Evolutionary conservation across 2,329 filamentous ascomycete species (phyloP).

Genomic region (Rhinocladiella similis): DNA sequence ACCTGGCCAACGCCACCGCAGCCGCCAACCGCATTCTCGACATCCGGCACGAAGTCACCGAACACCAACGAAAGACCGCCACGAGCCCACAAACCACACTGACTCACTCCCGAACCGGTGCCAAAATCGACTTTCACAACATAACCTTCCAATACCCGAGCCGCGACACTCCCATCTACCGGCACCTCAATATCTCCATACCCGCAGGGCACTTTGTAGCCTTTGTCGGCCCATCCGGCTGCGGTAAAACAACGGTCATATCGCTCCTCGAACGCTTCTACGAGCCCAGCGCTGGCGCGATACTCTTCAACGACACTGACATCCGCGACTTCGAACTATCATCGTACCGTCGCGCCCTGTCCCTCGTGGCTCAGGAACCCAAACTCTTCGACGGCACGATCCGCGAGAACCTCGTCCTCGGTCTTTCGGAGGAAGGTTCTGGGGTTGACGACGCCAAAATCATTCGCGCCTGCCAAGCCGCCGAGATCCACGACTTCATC

Average conservation of each 20-base stretch:
- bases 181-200: conserved; percentile 36
- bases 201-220: conserved; percentile 45
- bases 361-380: conserved; percentile 46
- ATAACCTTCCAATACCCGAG: conserved; percentile 41
- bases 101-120: conserved; percentile 24
- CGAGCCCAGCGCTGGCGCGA: conserved; percentile 40
- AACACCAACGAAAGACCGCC: neutral
- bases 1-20: conserved; percentile 40
- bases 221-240: conserved; percentile 51
- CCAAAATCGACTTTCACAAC: conserved; percentile 35
- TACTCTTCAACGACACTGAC: conserved; percentile 38
- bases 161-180: conserved; percentile 34
- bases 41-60: conserved; percentile 23
- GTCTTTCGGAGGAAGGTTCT: conserved; percentile 32
- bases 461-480: conserved; percentile 49
- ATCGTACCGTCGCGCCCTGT: conserved; percentile 35
- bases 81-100: neutral
- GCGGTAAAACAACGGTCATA: conserved; percentile 49
- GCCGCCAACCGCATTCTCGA: conserved; percentile 40
- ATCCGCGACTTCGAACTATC: conserved; percentile 32
- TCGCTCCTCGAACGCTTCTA: conserved; percentile 51
- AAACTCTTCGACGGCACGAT: conserved; percentile 48
- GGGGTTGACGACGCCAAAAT: conserved; percentile 41
- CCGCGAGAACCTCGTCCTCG: conserved; percentile 50
- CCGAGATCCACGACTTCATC: conserved; percentile 57